Percentiles rank a stretch among this genome's conserved stretches.
phyloP scores from a whole-genome alignment of 2,329 filamentous ascomycete species.

The Aspergillus ochraceus region DNA sequence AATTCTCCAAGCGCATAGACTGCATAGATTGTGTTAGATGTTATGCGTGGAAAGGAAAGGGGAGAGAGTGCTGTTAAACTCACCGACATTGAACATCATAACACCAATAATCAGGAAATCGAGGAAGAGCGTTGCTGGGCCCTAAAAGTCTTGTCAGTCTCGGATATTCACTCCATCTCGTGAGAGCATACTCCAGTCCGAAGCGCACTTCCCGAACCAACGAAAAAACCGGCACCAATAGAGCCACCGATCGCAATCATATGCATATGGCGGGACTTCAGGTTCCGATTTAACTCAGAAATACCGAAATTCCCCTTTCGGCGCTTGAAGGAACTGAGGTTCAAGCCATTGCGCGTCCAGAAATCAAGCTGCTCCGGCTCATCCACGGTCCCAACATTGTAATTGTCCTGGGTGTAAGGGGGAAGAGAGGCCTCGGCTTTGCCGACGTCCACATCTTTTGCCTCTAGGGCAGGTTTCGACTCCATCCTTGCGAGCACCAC shows the following conservation, averaged over 20 bases:
- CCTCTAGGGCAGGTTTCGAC: slow-evolving; percentile 1
- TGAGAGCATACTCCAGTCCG: slow-evolving; percentile 11
- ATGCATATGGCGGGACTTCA: slow-evolving; percentile 37
- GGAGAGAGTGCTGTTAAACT: background rate
- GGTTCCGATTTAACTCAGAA: slow-evolving; percentile 22
- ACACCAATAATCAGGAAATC: slow-evolving; percentile 56
- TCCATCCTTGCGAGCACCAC: slow-evolving; percentile 6
- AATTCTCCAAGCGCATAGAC: slow-evolving; percentile 62
- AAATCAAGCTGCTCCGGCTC: slow-evolving; percentile 19
- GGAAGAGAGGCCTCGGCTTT: slow-evolving; percentile 3
- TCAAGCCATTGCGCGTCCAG: slow-evolving; percentile 26
- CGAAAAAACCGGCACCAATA: slow-evolving; percentile 20
- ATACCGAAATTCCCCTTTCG: slow-evolving; percentile 4
- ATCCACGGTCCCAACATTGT: background rate
- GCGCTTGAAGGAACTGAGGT: slow-evolving; percentile 22
- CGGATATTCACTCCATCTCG: background rate
- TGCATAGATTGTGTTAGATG: slow-evolving; percentile 14
- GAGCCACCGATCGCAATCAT: slow-evolving; percentile 38
- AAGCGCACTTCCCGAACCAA: slow-evolving; percentile 19
- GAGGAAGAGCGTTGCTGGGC: slow-evolving; percentile 25
- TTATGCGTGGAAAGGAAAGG: no score
- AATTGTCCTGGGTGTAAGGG: slow-evolving; percentile 10
- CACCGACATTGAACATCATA: slow-evolving; percentile 52
- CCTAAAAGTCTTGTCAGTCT: background rate
- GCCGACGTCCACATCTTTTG: slow-evolving; percentile 8